phyloP scores from a whole-genome alignment of 208 protist species.

The Tritrichomonas musculus region DNA sequence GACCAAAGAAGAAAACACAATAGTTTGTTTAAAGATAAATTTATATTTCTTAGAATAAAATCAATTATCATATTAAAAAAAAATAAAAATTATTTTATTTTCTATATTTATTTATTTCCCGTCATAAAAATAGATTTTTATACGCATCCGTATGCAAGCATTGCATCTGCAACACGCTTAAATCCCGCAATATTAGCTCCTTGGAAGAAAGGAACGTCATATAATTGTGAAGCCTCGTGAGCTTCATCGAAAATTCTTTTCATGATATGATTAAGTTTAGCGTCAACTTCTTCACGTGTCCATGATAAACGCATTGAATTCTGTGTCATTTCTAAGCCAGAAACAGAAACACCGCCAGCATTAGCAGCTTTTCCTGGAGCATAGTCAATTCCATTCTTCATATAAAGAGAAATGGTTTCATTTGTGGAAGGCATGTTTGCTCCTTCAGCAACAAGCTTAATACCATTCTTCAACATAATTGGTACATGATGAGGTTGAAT shows the following conservation, averaged over 20 bases:
- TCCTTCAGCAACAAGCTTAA: constrained; percentile 18
- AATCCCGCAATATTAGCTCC: constrained; percentile 81
- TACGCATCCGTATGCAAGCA: constrained; percentile 42
- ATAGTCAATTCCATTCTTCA: constrained; percentile 61
- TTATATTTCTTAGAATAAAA: no score
- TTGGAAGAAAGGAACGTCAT: constrained; percentile 61
- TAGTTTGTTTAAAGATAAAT: no score
- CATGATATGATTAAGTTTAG: constrained; percentile 73
- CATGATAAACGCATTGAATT: constrained; percentile 70
- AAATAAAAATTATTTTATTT: no score
- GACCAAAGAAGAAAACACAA: no score
- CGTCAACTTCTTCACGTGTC: constrained; percentile 70
- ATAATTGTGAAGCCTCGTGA: constrained; percentile 55
- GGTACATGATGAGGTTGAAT: constrained; percentile 63
- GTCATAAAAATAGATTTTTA: no score
- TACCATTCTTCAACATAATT: constrained; percentile 63
- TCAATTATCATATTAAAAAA: no score
- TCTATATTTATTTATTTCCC: no score
- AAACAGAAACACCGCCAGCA: constrained; percentile 77
- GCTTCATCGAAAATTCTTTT: constrained; percentile 66
- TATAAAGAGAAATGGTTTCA: background rate
- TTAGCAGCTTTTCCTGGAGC: constrained; percentile 78
- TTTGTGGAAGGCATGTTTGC: background rate
- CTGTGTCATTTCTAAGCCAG: constrained; percentile 81
- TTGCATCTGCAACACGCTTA: constrained; percentile 60